Evolutionary conservation across 371 early-diverging fungal genomes (phyloP), one percentile per base, ranked within the genome.

Genomic region (Mucor indicus): DNA sequence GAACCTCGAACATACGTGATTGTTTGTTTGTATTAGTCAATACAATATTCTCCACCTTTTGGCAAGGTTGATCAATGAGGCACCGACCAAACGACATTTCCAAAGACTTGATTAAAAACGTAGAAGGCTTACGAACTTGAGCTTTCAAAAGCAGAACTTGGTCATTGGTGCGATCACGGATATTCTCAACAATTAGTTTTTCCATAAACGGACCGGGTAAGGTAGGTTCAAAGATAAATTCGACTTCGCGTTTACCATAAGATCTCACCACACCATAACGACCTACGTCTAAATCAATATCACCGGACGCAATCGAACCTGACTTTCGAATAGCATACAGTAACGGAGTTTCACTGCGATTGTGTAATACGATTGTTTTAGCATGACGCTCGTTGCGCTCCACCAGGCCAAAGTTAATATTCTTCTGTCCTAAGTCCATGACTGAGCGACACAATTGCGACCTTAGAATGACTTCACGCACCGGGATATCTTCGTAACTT

Each of bases 401-500:
- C 44, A 98, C 76, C 11, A 81, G 62, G 11, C 98, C 98, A 65
- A 98, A 96, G 52, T 97, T 98, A 67, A 97, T 95, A 62, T 94
- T 91, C 64, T 89, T 91, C 62, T 98, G 98, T 10, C 95, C 95
- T 1, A 98, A 69, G 36, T 95, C 97, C 85, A 98, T 88, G 24
- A 87, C 77, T 2, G 94, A 90, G 16, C 90, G 77, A 53, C 87
- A 89, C 2, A 97, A 71, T 3, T 89, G 82, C 4, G 89, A 86
- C 16, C 95, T 86, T 1, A 98, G 69, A 66, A 96, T 80, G 24
- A 98, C 78, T 67, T 97, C 94, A 3, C 96, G 85, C n/a, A 96
- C 84, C 10, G 98, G 98, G n/a, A 95, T 91, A 46, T 70, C 72
- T 2, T 57, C 51, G 12, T 74, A 60, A 37, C 82, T 79, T 0